Evolutionary conservation across 768 basidiomycete genomes (phyloP).

Genomic region (Rhizopogon roseolus): DNA sequence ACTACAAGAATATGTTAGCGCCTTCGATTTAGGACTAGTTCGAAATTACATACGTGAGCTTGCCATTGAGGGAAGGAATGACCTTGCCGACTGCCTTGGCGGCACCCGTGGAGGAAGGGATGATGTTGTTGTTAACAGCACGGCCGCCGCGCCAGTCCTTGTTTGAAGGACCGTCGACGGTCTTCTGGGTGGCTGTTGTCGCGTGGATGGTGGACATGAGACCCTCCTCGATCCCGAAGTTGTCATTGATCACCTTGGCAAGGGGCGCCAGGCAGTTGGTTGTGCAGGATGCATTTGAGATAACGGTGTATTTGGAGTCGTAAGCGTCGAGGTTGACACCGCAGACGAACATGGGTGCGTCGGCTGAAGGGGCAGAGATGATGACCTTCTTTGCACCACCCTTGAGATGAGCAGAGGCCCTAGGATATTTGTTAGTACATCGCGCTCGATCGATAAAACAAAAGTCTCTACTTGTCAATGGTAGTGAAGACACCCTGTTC

Average conservation of each 20-base stretch:
- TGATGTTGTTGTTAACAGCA: conserved; percentile 96
- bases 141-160: conserved; percentile 99
- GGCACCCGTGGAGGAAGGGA: conserved; percentile 97
- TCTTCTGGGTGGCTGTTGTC: conserved; percentile 94
- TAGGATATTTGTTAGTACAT: conserved; percentile 18
- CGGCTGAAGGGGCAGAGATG: conserved; percentile 98
- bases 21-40: neutral
- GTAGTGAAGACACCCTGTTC: conserved; percentile 94
- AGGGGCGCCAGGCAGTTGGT: conserved; percentile 99
- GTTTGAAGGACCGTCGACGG: conserved; percentile 88
- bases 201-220: conserved; percentile 99
- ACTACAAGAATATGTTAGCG: conserved; percentile 30
- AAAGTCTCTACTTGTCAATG: conserved; percentile 62
- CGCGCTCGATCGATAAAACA: conserved; percentile 2
- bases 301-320: conserved; percentile 84
- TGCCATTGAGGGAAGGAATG: conserved; percentile 94
- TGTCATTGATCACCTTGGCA: conserved; percentile 97
- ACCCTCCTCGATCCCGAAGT: conserved; percentile 93
- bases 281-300: conserved; percentile 99
- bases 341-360: conserved; percentile 91
- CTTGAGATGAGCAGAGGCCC: conserved; percentile 89
- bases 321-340: conserved; percentile 96
- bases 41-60: conserved; percentile 79
- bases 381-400: conserved; percentile 99
- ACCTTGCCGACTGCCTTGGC: conserved; percentile 99